Evolutionary conservation across 345 rosid genomes (phyloP).

Genomic region (Pugionium dolabratum): DNA sequence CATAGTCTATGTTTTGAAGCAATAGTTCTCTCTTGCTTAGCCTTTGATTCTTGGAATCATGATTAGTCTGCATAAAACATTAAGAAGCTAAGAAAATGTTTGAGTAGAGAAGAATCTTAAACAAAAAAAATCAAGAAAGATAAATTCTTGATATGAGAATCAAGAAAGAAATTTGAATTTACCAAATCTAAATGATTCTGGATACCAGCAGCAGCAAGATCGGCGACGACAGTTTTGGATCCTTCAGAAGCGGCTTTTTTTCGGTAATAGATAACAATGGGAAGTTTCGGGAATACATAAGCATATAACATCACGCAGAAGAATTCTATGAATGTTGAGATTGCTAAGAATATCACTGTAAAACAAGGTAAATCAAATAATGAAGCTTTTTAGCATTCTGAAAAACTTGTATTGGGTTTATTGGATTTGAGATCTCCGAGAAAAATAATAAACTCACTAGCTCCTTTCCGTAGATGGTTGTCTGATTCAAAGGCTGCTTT

Average conservation of each 20-base stretch:
- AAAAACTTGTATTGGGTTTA: neutral
- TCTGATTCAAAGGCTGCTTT: slow-evolving; percentile 70
- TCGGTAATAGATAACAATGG: slow-evolving; percentile 78
- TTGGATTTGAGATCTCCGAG: neutral
- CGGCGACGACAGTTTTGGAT: slow-evolving; percentile 78
- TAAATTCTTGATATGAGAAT: neutral
- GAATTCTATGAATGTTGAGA: slow-evolving; percentile 67
- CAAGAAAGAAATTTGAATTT: slow-evolving; percentile 13
- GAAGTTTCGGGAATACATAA: slow-evolving; percentile 63
- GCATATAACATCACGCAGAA: slow-evolving; percentile 66
- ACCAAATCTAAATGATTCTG: slow-evolving; percentile 40
- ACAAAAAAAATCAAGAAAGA: neutral
- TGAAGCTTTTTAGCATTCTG: neutral
- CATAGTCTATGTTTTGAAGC: slow-evolving; percentile 62
- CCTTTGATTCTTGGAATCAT: slow-evolving; percentile 40
- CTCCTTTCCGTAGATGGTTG: slow-evolving; percentile 74
- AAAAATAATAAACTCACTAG: slow-evolving; percentile 49
- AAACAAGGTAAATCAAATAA: no score
- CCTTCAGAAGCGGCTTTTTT: slow-evolving; percentile 89
- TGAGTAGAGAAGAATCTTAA: neutral
- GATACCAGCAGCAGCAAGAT: slow-evolving; percentile 93
- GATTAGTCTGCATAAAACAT: slow-evolving; percentile 43
- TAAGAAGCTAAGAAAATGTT: slow-evolving; percentile 15
- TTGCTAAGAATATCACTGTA: slow-evolving; percentile 75
- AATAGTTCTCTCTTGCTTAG: slow-evolving; percentile 62